Evolutionary conservation across 2,329 filamentous ascomycete genomes (phyloP), one percentile per base, ranked within the genome.

Genomic region (Phialophora macrospora): DNA sequence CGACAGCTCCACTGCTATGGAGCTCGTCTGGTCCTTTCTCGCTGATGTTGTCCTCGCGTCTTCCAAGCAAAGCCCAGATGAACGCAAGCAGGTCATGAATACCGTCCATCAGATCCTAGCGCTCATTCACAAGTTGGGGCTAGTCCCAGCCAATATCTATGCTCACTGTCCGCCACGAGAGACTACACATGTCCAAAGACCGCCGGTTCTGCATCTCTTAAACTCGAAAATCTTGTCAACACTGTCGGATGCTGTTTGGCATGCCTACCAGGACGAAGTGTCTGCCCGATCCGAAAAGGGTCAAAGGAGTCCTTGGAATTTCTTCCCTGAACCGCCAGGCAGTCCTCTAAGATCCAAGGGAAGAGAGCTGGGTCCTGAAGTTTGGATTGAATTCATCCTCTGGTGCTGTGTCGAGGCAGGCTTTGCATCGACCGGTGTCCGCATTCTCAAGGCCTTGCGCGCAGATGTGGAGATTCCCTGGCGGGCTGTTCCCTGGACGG

Each of bases 401-500:
- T 83, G 81, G 81, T 82, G 78, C 64, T 83, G 81, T 71, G 77
- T 83, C 41, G 81, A 83, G 70, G 77, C 78, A 64, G 80, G 80
- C 6, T 78, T 77, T 68, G 72, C 76, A 20, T 74, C 71, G 32
- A 79, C 80, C 66, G 81, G 79, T 22, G 69, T 75, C 41, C 75
- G 75, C 70, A 75, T 83, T 26, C 62, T 81, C 17, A 70, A 75
- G 41, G 71, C 74, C 44, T 75, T 80, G 71, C 72, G 65, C 55
- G 68, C 67, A 14, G 67, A 70, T 4, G 67, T 63, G 22, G 70
- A 75, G 11, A 65, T 71, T 20, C 68, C 71, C 48, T 83, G 81
- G 81, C 77, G 74, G 20, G 73, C 78, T 20, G 73, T 78, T 58
- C 80, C 77, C 67, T 83, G 80, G 78, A 72, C 59, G 38, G 57